Percentiles rank a stretch among this genome's conserved stretches.
phyloP scores from a whole-genome alignment of 352 stramenopile genomes.

The Globisporangium rhizosaccharum region DNA sequence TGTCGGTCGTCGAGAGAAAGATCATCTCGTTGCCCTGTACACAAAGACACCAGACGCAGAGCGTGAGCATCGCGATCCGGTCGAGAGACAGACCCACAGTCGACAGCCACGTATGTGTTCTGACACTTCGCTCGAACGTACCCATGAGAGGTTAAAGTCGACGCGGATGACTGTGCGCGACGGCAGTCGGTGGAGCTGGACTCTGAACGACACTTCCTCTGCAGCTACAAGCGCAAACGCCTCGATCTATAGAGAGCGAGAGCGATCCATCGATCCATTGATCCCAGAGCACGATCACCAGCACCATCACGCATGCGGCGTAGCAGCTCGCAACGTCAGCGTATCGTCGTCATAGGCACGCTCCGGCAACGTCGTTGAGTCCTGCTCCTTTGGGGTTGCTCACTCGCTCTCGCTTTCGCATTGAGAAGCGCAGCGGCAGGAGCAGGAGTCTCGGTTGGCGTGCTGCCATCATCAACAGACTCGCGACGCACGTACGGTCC shows the following conservation, averaged over 20 bases:
- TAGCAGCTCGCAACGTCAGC: slow-evolving; percentile 1
- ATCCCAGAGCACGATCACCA: slow-evolving; percentile 2
- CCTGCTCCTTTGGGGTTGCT: no score
- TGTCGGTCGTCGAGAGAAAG: slow-evolving; percentile 63
- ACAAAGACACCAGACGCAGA: slow-evolving; percentile 2
- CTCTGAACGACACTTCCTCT: slow-evolving; percentile 61
- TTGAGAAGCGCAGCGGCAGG: background rate
- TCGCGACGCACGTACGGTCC: slow-evolving; percentile 40
- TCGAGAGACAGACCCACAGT: slow-evolving; percentile 11
- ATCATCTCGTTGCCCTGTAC: slow-evolving; percentile 54
- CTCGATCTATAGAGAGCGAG: slow-evolving; percentile 35
- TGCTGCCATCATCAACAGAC: slow-evolving; percentile 16
- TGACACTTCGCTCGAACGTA: slow-evolving; percentile 19
- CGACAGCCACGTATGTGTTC: background rate
- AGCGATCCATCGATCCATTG: slow-evolving; percentile 1
- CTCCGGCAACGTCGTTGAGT: no score
- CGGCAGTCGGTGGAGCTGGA: slow-evolving; percentile 49
- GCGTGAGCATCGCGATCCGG: slow-evolving; percentile 2
- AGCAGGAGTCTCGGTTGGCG: slow-evolving; percentile 1
- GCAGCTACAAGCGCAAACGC: slow-evolving; percentile 55
- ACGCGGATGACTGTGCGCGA: slow-evolving; percentile 49
- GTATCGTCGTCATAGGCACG: slow-evolving; percentile 14
- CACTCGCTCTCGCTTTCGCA: background rate
- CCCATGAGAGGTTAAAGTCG: slow-evolving; percentile 64
- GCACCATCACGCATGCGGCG: background rate